phyloP scores from a whole-genome alignment of 345 rosid species.

The Eucalyptus cloeziana region DNA sequence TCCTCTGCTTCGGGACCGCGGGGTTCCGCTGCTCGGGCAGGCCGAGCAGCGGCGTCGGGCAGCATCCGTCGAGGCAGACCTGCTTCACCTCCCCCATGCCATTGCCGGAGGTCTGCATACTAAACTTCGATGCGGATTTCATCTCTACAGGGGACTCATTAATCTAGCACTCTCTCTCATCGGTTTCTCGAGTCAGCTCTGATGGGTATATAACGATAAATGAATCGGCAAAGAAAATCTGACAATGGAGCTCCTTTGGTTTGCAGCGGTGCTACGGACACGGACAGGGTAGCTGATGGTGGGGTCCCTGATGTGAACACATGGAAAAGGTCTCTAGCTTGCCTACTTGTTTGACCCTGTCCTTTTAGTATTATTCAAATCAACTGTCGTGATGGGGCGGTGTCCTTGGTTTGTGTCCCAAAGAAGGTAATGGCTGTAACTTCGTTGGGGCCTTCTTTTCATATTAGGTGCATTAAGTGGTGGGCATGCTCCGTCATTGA shows the following conservation, averaged over 20 bases:
- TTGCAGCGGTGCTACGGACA: not conserved
- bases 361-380: not conserved
- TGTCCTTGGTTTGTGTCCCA: not conserved
- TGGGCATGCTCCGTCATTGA: not conserved
- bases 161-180: not conserved
- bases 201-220: not conserved
- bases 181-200: not conserved
- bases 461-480: not conserved
- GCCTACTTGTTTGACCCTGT: not conserved
- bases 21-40: conserved; percentile 18
- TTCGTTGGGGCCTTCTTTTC: not conserved
- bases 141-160: not conserved
- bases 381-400: too few relatives aligned
- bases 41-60: conserved; percentile 24
- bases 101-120: not conserved
- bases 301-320: not conserved
- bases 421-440: not conserved
- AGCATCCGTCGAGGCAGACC: conserved; percentile 53
- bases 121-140: conserved; percentile 12
- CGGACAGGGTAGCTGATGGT: not conserved
- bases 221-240: not conserved
- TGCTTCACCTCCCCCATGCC: conserved; percentile 25
- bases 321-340: conserved; percentile 20
- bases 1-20: conserved; percentile 14
- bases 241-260: not conserved